Evolutionary conservation across 2,329 filamentous ascomycete species (phyloP).

Genomic region (Curvularia sp.): DNA sequence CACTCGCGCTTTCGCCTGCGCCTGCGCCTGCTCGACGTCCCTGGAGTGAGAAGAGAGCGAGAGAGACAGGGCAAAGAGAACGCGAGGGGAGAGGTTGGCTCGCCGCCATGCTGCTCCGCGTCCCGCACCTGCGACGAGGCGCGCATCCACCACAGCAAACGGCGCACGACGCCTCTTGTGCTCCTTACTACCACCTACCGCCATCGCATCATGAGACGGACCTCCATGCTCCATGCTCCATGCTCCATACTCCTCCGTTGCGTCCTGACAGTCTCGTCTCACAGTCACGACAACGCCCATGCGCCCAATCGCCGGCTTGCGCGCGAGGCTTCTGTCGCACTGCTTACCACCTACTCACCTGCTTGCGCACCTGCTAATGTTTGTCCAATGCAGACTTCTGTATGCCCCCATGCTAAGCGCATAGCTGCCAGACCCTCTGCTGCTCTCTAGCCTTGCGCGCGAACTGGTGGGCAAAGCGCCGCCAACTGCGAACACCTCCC

Average conservation of each 20-base stretch:
- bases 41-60: not conserved
- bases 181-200: conserved; percentile 29
- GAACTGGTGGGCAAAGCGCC: conserved; percentile 38
- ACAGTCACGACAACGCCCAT: conserved; percentile 42
- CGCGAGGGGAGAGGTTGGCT: conserved; percentile 8
- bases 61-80: not conserved
- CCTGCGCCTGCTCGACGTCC: conserved; percentile 17
- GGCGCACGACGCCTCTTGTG: conserved; percentile 44
- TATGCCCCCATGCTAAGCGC: conserved; percentile 35
- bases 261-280: conserved; percentile 50
- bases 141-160: conserved; percentile 40
- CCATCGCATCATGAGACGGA: conserved; percentile 36
- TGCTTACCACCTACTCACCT: conserved; percentile 31
- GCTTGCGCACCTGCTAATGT: conserved; percentile 48
- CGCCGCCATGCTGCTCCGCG: conserved; percentile 30
- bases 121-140: conserved; percentile 29
- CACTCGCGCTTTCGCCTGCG: conserved; percentile 15
- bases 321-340: conserved; percentile 42
- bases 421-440: conserved; percentile 36
- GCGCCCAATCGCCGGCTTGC: conserved; percentile 37
- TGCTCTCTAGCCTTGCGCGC: conserved; percentile 29
- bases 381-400: conserved; percentile 41
- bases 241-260: conserved; percentile 27
- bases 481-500: conserved; percentile 18
- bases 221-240: no score